Conservation (phyloP, 2,329 filamentous ascomycete species). For the Colletotrichum horii region DNA sequence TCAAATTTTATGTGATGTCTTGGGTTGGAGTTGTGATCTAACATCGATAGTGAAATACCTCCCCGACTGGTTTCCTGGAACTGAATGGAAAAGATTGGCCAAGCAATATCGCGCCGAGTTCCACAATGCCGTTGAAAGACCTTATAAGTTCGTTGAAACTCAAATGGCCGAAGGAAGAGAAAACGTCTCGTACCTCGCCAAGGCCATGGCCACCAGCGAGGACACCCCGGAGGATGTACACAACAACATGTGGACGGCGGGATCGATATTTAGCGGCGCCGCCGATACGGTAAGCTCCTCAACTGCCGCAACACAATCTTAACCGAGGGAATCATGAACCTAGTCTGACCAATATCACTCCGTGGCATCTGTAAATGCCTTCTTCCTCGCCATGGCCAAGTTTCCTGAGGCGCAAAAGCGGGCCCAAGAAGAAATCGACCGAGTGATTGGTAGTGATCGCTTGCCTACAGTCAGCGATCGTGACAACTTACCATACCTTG, state of each 20-base stretch:
- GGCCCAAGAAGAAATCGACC: conserved; percentile 37
- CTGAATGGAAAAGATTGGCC: conserved; percentile 12
- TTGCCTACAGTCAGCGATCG: conserved; percentile 42
- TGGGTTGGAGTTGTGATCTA: not conserved
- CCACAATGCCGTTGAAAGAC: not conserved
- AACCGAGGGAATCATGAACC: fast-evolving
- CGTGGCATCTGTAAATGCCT: conserved; percentile 37
- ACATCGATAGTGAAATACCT: conserved; percentile 26
- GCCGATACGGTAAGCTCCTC: conserved; percentile 26
- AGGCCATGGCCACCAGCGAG: not conserved
- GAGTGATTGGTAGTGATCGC: conserved; percentile 39
- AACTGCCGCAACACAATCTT: not conserved
- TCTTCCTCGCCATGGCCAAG: conserved; percentile 52
- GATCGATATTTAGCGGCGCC: conserved; percentile 4
- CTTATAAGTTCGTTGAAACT: conserved; percentile 27
- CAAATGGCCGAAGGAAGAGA: not conserved
- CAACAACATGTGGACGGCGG: conserved; percentile 15
- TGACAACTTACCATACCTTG: conserved; percentile 44
- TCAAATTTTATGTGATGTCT: not conserved
- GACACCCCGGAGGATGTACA: not conserved
- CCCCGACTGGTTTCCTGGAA: conserved; percentile 19
- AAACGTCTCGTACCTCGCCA: not conserved
- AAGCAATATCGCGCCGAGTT: not conserved
- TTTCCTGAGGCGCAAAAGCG: conserved; percentile 46
- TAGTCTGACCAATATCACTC: conserved; percentile 7